Evolutionary conservation across 2,329 filamentous ascomycete genomes (phyloP), one percentile per base, ranked within the genome.

Genomic region (Penicillium sp.): DNA sequence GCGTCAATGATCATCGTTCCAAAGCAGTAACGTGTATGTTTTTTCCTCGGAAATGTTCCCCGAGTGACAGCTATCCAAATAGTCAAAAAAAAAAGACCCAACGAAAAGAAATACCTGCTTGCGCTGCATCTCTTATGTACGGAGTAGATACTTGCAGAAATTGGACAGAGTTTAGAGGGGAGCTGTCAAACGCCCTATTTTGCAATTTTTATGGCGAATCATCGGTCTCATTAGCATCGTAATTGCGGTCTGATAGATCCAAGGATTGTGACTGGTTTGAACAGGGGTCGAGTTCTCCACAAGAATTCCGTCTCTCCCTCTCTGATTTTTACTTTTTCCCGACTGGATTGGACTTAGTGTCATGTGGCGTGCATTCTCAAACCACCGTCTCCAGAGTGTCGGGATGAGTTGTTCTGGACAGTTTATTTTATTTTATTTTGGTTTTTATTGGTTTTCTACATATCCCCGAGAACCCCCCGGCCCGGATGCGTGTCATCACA

Each of bases 221-320:
- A 61, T 24, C 21, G 42, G 5, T 9, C 47, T 34, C 1, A 5
- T 9, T 6, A 18, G n/a, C 18, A 29, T 21, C 24, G 46, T 14
- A 57, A 50, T 54, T 57, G 47, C 54, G 53, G 58, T 57, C 62
- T 61, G 58, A 62, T 62, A 63, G 53, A 61, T 61, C 56, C 47
- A 57, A 29, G 21, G 21, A 4, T 43, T 40, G 38, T 65, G 44
- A 62, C 49, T 64, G 60, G 62, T 54, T 52, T 18, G 4, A 44
- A 43, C 36, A 53, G 43, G 42, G 47, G 42, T 43, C 21, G 21
- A 29, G 40, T 39, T 44, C n/a, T 27, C n/a, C 18, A n/a, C 11
- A 7, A 36, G 11, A 36, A n/a, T 36, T 36, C 34, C 14, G 31
- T 36, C 29, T 14, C 10, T 58, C 36, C 32, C 40, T 21, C 21